These are phyloP conservation scores for Cercophora samala DNA, from an alignment of 495 filamentous ascomycete genomes.

Conservation along the genomic window DNA sequence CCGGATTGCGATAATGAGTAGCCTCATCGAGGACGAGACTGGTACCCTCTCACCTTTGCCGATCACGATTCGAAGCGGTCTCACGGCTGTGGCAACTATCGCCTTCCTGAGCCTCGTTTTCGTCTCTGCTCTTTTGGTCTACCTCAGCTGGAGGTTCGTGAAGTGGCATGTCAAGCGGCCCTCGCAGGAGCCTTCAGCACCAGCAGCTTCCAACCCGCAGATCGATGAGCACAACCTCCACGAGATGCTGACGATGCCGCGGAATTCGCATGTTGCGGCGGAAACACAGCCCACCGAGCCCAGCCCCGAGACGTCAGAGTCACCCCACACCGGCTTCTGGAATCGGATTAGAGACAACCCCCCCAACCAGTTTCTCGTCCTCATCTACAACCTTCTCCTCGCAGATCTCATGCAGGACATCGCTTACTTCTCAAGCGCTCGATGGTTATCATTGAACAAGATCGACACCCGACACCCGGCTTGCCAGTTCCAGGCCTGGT, in stretches of 20 bases:
- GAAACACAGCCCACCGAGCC: background rate
- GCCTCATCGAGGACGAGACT: too few relatives aligned
- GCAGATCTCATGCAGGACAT: conserved; percentile 70
- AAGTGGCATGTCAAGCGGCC: too few relatives aligned
- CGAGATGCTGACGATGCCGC: background rate
- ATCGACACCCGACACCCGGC: conserved; percentile 54
- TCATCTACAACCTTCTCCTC: conserved; percentile 71
- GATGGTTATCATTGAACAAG: conserved; percentile 55
- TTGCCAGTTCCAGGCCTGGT: conserved; percentile 70
- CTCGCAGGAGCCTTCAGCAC: too few relatives aligned
- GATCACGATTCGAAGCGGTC: too few relatives aligned
- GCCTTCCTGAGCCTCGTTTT: too few relatives aligned
- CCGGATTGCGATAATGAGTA: too few relatives aligned
- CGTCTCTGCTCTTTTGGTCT: too few relatives aligned
- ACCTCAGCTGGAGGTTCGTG: too few relatives aligned
- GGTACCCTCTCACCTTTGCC: too few relatives aligned
- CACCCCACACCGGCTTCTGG: conserved; percentile 1
- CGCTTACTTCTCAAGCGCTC: conserved; percentile 64
- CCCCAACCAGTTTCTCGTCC: conserved; percentile 68
- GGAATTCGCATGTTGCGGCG: background rate
- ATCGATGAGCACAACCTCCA: too few relatives aligned
- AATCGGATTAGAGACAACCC: conserved; percentile 25
- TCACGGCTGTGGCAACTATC: too few relatives aligned
- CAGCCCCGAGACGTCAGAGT: background rate
- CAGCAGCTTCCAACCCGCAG: too few relatives aligned